These are phyloP conservation scores for Trypanosoma scelopori DNA, from an alignment of 208 protist species.

Conservation along the genomic window DNA sequence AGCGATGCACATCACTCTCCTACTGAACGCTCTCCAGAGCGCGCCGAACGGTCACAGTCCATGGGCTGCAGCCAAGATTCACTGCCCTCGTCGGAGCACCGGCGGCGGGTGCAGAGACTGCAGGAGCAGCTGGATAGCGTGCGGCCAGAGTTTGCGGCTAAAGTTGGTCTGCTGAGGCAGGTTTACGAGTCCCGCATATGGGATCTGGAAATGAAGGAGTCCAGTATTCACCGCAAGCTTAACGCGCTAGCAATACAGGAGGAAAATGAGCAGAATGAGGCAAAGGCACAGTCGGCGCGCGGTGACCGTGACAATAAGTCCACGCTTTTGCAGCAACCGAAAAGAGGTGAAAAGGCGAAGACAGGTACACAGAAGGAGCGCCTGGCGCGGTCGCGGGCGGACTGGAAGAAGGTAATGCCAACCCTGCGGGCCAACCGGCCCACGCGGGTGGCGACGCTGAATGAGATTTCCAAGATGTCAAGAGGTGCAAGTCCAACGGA, in stretches of 20 bases:
- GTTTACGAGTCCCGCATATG: slow-evolving; percentile 91
- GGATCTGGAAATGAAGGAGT: slow-evolving; percentile 85
- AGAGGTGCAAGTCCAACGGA: slow-evolving; percentile 19
- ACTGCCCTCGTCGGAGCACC: slow-evolving; percentile 31
- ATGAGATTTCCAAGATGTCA: slow-evolving; percentile 39
- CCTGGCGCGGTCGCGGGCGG: slow-evolving; percentile 33
- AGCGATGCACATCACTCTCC: slow-evolving; percentile 1
- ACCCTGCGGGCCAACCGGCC: slow-evolving; percentile 30
- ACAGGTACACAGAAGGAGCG: slow-evolving; percentile 39
- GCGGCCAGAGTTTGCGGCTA: slow-evolving; percentile 85
- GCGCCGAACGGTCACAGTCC: neutral
- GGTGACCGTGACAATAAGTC: neutral
- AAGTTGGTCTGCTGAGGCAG: slow-evolving; percentile 84
- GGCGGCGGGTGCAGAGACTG: slow-evolving; percentile 55
- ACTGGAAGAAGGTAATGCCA: slow-evolving; percentile 51
- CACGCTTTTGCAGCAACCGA: slow-evolving; percentile 21
- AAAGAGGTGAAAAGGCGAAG: slow-evolving; percentile 26
- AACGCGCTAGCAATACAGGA: neutral
- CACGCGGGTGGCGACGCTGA: slow-evolving; percentile 38
- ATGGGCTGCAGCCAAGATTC: slow-evolving; percentile 32
- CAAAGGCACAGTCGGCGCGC: slow-evolving; percentile 11
- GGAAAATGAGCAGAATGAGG: slow-evolving; percentile 28
- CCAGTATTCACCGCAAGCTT: slow-evolving; percentile 28
- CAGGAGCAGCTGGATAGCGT: slow-evolving; percentile 77
- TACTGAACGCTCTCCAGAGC: neutral